Evolutionary conservation across 768 basidiomycete genomes (phyloP).

Genomic region (Tulasnella sp.): DNA sequence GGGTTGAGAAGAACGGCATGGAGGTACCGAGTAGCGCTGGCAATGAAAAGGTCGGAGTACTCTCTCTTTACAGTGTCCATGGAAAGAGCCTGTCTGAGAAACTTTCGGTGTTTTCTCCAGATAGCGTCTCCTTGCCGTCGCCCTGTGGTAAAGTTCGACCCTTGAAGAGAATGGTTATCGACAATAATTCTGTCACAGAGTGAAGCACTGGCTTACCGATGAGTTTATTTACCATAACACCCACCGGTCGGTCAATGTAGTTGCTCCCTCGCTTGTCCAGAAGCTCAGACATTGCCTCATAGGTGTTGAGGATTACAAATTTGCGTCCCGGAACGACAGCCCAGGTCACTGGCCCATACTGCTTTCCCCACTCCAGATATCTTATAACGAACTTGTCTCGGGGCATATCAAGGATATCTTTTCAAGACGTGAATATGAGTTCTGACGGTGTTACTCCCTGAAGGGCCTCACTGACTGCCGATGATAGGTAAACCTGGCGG

Average conservation of each 20-base stretch:
- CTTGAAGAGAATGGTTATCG: neutral
- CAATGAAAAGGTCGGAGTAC: neutral
- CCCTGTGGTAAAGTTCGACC: neutral
- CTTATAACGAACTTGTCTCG: neutral
- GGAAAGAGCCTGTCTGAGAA: neutral
- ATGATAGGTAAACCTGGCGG: neutral
- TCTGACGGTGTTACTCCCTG: neutral
- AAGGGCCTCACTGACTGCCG: neutral
- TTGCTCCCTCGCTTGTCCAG: constrained; percentile 14
- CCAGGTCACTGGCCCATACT: neutral
- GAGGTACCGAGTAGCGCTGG: neutral
- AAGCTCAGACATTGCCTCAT: neutral
- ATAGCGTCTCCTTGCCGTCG: neutral
- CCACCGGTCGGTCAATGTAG: neutral
- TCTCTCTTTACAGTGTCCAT: neutral
- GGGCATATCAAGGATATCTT: neutral
- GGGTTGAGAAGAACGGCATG: neutral
- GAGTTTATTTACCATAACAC: neutral
- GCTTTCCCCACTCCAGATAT: neutral
- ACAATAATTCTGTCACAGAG: neutral
- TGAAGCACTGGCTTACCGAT: neutral
- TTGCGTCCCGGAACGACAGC: constrained; percentile 6
- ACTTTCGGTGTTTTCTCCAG: neutral
- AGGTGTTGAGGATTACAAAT: neutral
- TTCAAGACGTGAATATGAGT: neutral